These are phyloP conservation scores for Talaromyces verruculosus DNA, from an alignment of 2,329 filamentous ascomycete genomes.

Conservation along the genomic window DNA sequence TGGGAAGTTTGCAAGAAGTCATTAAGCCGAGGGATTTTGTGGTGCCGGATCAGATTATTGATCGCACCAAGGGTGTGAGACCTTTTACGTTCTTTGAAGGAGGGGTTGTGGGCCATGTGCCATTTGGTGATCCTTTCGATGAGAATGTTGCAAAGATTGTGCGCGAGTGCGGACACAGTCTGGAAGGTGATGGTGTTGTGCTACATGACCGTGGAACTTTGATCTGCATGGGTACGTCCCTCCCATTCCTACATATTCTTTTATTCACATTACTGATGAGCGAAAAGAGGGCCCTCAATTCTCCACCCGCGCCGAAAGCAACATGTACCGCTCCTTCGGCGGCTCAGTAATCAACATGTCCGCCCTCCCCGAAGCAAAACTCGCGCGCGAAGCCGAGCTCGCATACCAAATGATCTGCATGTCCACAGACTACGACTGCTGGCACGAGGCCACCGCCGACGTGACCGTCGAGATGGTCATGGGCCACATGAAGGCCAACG, in stretches of 20 bases:
- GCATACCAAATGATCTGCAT: constrained; percentile 99
- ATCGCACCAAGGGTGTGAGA: constrained; percentile 91
- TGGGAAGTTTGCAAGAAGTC: constrained; percentile 86
- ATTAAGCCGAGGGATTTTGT: constrained; percentile 97
- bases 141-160: constrained; percentile 72
- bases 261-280: background rate
- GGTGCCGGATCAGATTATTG: constrained; percentile 92
- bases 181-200: constrained; percentile 80
- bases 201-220: constrained; percentile 82
- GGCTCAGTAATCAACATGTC: constrained; percentile 99
- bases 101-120: constrained; percentile 88
- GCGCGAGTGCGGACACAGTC: constrained; percentile 68
- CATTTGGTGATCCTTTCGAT: constrained; percentile 96
- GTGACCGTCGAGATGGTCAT: constrained; percentile 98
- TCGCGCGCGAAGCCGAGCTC: constrained; percentile 93
- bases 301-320: constrained; percentile 90
- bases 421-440: constrained; percentile 99
- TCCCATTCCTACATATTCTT: background rate
- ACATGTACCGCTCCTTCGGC: constrained; percentile 93
- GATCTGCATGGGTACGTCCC: constrained; percentile 77
- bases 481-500: constrained; percentile 92
- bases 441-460: constrained; percentile 73
- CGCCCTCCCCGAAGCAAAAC: constrained; percentile 88
- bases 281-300: constrained; percentile 89
- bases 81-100: constrained; percentile 87